Evolutionary conservation across 2,329 filamentous ascomycete genomes (phyloP), one percentile per base, ranked within the genome.

Genomic region (Diplodia corticola): DNA sequence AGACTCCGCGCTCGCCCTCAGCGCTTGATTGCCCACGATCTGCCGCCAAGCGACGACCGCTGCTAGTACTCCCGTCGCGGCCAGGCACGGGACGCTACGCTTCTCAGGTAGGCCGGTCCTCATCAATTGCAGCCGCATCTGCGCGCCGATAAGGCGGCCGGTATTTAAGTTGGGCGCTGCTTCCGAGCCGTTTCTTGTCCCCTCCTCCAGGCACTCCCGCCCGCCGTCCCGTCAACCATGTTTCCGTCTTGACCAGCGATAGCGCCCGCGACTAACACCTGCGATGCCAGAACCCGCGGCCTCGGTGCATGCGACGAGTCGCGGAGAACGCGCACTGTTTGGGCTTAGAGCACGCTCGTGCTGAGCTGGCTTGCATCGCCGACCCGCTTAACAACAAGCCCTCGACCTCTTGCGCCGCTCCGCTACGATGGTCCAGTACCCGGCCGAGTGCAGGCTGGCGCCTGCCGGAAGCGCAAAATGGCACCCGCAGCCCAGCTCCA

Each of bases 311-410:
- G 53, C 53, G 63, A 65, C 63, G 63, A 65, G 64, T 60, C 53
- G 63, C 64, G 63, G 63, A 64, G n/a, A 40, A 53, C 37, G 35
- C 46, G 35, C 49, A 64, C 63, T 51, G 30, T 64, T 64, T 30
- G 50, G 63, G 64, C 64, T 48, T 61, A 61, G 64, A 61, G 40
- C 53, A 54, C 64, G 49, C 64, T 61, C 55, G 46, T 66, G 64
- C 55, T 66, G 64, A 63, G 49, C 64, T 61, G 64, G 64, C 64
- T 64, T 54, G 63, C 63, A 55, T 64, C 51, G 50, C 17, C 40
- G 49, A 55, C 63, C 49, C 63, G 63, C 60, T 53, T 35, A 50
- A 51, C 46, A n/a, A 30, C 35, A 33, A 48, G 60, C 46, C 60
- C 60, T 63, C 60, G 46, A 63, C 60, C 46, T 63, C 60, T 63